These are phyloP conservation scores for Aspergillus chevalieri DNA, from an alignment of 2,329 filamentous ascomycete genomes.

Conservation along the genomic window DNA sequence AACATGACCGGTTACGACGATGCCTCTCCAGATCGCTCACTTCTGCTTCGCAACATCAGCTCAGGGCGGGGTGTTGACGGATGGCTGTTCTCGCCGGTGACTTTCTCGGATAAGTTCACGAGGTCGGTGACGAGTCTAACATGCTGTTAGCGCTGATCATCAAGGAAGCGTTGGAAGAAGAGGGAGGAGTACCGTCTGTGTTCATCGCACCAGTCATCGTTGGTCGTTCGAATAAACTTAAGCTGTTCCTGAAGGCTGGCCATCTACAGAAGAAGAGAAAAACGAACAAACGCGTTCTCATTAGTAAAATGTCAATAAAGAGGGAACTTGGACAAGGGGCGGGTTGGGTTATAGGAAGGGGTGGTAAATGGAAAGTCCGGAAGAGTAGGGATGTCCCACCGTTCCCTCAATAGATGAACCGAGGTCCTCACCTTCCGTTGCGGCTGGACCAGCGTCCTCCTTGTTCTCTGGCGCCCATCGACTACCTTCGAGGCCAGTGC, in stretches of 20 bases:
- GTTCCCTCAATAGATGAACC: slow-evolving; percentile 44
- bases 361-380: slow-evolving; percentile 25
- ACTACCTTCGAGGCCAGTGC: slow-evolving; percentile 32
- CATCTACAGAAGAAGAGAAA: slow-evolving; percentile 29
- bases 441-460: slow-evolving; percentile 29
- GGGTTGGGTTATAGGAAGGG: slow-evolving; percentile 20
- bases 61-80: slow-evolving; percentile 26
- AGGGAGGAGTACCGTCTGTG: slow-evolving; percentile 30
- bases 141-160: slow-evolving; percentile 2
- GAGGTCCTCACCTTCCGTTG: slow-evolving; percentile 43
- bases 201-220: slow-evolving; percentile 41
- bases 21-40: slow-evolving; percentile 6
- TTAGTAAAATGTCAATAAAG: slow-evolving; percentile 14
- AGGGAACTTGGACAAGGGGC: slow-evolving; percentile 14
- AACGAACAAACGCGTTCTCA: slow-evolving; percentile 4
- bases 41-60: slow-evolving; percentile 2
- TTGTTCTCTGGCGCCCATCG: slow-evolving; percentile 35
- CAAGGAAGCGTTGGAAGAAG: not conserved
- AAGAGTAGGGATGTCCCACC: slow-evolving; percentile 37
- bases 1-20: slow-evolving; percentile 3
- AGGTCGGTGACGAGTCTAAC: slow-evolving; percentile 35
- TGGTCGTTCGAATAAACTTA: slow-evolving; percentile 40
- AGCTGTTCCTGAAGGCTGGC: slow-evolving; percentile 44
- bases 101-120: slow-evolving; percentile 27
- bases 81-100: slow-evolving; percentile 23